phyloP scores from a whole-genome alignment of 1,284 basidiomycete genomes.

The Ustilago cynodontis region DNA sequence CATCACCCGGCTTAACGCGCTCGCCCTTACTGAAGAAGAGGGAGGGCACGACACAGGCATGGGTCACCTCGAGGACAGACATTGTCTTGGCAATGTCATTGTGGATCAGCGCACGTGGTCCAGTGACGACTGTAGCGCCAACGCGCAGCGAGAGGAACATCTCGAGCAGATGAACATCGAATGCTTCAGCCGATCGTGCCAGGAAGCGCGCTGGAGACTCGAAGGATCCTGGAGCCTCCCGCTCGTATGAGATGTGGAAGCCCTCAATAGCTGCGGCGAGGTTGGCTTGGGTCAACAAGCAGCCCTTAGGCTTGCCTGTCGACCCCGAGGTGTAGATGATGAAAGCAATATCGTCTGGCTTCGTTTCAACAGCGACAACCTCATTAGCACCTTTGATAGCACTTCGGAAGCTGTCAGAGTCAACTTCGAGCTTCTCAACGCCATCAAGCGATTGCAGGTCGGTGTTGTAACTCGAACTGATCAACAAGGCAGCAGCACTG shows the following conservation, averaged over 20 bases:
- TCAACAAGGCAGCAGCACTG: constrained; percentile 49
- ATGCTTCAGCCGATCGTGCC: constrained; percentile 66
- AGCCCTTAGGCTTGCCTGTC: constrained; percentile 66
- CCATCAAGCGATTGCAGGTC: constrained; percentile 1
- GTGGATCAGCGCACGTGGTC: constrained; percentile 58
- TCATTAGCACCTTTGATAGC: background rate
- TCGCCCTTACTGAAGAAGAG: constrained; percentile 63
- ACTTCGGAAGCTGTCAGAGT: constrained; percentile 18
- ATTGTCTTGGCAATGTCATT: constrained; percentile 64
- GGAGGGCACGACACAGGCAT: constrained; percentile 67
- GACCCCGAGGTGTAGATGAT: constrained; percentile 67
- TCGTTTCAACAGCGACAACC: background rate
- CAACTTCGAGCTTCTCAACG: constrained; percentile 15
- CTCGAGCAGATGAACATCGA: constrained; percentile 69
- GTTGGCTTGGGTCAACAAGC: constrained; percentile 59
- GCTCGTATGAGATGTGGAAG: constrained; percentile 51
- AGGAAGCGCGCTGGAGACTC: constrained; percentile 52
- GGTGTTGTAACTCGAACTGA: constrained; percentile 23
- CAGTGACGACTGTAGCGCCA: constrained; percentile 67
- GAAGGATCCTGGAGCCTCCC: constrained; percentile 51
- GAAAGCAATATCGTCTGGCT: constrained; percentile 56
- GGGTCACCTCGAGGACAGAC: constrained; percentile 55
- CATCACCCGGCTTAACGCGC: constrained; percentile 50
- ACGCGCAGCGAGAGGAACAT: constrained; percentile 63
- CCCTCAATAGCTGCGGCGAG: constrained; percentile 58